Base-by-base conservation (phyloP, 371 early-diverging fungal species). In the Syncephalastrum sp. region DNA sequence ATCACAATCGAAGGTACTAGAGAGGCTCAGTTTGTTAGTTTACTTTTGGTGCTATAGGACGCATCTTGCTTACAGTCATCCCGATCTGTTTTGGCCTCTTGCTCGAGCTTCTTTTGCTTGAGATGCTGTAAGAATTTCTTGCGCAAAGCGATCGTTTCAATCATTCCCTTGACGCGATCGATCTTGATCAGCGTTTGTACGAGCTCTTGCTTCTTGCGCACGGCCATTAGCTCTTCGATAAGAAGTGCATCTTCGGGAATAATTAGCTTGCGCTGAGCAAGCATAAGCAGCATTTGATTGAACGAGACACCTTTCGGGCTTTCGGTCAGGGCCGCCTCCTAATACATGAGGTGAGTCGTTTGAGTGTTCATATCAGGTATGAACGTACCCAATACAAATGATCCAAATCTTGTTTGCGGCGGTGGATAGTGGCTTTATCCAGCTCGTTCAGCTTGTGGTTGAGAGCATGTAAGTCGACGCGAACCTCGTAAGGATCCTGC, bases 251-350 rank as follows among this genome's bases (percentile, higher is more conserved):
- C 65, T 50, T 79, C 80, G 21, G 80, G 75, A 48, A 82, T 76
- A 56, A 85, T 82, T 12, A 85, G 59, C 62, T 83, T 85, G 59
- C 77, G 73, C 48, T 79, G 81, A 8, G 83, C 83, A 55, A 85
- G 59, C 69, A 79, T 81, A 24, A 72, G 64, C 25, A 85, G 63
- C 83, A 83, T 83, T 55, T 81, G 77, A 53, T 81, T 81, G 54
- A 85, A 85, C 45, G 85, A 81, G 13, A 84, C 70, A 4, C 85
- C 85, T 57, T 67, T 68, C 1, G 68, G 45, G 6, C 65, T 55
- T 51, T 79, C 74, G 3, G 60, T 53, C 42, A 73, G 51, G 3
- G 69, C 77, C 4, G 68, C 69, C 67, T 68, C 74, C 74, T 75
- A 46, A 4, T 24, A 7, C 19, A 53, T 13, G 52, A 4, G 21